A percentile compares a stretch with the other conserved stretches of the same genome.
These are phyloP conservation scores for Malus sieversii DNA, from an alignment of 306 rosid species.

Conservation along the genomic window DNA sequence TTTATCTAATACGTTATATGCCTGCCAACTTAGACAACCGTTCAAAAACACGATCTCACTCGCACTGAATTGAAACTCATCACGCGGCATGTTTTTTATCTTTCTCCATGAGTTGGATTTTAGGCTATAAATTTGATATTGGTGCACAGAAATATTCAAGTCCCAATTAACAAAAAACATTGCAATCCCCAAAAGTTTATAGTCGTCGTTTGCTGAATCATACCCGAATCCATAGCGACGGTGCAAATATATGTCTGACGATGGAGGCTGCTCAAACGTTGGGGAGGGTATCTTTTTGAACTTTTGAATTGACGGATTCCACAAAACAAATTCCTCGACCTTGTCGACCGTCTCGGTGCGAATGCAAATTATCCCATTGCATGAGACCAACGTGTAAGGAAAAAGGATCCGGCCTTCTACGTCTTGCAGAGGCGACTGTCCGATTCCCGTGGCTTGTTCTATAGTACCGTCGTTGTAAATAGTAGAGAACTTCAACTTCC, in stretches of 20 bases:
- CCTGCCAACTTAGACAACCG: too few species aligned
- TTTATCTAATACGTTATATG: too few species aligned
- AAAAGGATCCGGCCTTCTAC: too few species aligned
- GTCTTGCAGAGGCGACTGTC: too few species aligned
- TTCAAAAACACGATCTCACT: too few species aligned
- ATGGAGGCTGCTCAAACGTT: background rate
- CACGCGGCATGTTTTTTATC: background rate
- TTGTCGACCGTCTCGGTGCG: too few species aligned
- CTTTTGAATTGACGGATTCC: too few species aligned
- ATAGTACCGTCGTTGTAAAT: too few species aligned
- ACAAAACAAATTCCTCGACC: too few species aligned
- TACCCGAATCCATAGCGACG: background rate
- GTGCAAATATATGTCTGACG: background rate
- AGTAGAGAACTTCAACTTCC: too few species aligned
- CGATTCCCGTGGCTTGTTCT: too few species aligned
- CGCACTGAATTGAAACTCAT: rapidly evolving
- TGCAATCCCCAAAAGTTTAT: background rate
- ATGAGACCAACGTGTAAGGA: too few species aligned
- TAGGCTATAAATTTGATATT: background rate
- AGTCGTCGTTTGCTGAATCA: background rate
- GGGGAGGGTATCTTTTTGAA: background rate
- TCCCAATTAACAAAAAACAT: background rate
- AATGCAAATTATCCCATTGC: background rate
- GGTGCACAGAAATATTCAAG: background rate
- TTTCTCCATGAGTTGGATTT: background rate